Evolutionary conservation across 2,329 filamentous ascomycete species (phyloP), one percentile per base, ranked within the genome.

Genomic region (Ilyonectria robusta): DNA sequence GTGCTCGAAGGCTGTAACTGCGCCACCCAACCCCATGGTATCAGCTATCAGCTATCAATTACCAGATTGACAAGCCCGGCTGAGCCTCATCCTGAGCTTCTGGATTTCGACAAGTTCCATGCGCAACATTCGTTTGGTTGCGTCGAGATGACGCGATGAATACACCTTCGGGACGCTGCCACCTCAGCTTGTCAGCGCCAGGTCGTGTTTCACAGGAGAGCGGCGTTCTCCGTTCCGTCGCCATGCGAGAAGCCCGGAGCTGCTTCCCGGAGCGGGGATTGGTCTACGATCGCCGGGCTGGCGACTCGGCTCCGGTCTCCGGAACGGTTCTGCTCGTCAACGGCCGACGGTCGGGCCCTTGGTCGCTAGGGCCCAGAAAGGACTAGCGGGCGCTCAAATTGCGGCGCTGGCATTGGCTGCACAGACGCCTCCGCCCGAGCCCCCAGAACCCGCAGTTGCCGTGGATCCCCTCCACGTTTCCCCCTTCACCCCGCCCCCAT

Each of bases 401-500:
- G 10, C 13, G 15, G 29, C 9, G 26, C 40, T 33, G 15, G 59
- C 26, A 75, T 72, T 75, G 56, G 72, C 26, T 50, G 31, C 10
- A 17, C 40, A 42, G 15, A n/a, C 67, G 67, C 50, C 54, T 62
- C 59, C 47, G 33, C 48, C 29, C 33, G 29, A 42, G 46, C 54
- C 53, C 63, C 64, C 59, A 58, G 59, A 63, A 59, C 59, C 59
- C 59, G 40, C 21, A 19, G 54, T 54, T 54, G 59, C 54, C 54
- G 44, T 35, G 29, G 35, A 29, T 29, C 48, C 48, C 55, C 65
- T 68, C 65, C 65, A 65, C 61, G 61, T 59, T 68, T 68, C 53
- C 55, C 60, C 50, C 50, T 50, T 31, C 53, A 59, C 66, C 64
- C 67, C 67, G 67, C 67, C 67, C 67, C 67, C 67, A 69, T 69